phyloP scores from a whole-genome alignment of 1,139 yeast species.

The Saccharomyces uvarum region DNA sequence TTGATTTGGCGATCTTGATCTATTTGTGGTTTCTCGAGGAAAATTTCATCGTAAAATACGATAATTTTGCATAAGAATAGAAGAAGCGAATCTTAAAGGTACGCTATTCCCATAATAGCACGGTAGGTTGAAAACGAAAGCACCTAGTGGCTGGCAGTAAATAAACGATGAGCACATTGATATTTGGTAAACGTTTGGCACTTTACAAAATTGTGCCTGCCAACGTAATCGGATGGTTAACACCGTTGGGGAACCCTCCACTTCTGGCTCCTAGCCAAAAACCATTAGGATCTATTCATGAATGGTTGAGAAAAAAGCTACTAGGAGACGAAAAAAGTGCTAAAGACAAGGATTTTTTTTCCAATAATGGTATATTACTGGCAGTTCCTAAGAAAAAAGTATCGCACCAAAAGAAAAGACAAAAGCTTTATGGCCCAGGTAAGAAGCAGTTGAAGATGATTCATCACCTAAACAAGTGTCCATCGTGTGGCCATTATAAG shows the following conservation, averaged over 20 bases:
- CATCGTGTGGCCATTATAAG: constrained; percentile 90
- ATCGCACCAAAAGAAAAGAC: constrained; percentile 79
- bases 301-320: not conserved
- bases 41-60: not conserved
- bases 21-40: not conserved
- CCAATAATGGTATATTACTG: constrained; percentile 57
- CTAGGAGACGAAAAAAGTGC: not conserved
- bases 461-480: constrained; percentile 78
- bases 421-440: constrained; percentile 74
- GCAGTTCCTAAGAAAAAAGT: constrained; percentile 94
- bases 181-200: not conserved
- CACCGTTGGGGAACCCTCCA: not conserved
- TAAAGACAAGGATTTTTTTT: not conserved
- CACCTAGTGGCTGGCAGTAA: not conserved
- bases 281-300: not conserved
- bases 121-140: not conserved
- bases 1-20: not conserved
- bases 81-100: not conserved
- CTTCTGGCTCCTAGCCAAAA: not conserved
- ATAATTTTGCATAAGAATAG: not conserved
- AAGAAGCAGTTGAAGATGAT: constrained; percentile 71
- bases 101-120: not conserved
- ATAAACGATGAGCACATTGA: not conserved
- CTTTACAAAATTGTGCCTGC: not conserved
- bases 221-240: not conserved